Conservation (phyloP, 148 eudicot species). For the Diospyros kaki region DNA sequence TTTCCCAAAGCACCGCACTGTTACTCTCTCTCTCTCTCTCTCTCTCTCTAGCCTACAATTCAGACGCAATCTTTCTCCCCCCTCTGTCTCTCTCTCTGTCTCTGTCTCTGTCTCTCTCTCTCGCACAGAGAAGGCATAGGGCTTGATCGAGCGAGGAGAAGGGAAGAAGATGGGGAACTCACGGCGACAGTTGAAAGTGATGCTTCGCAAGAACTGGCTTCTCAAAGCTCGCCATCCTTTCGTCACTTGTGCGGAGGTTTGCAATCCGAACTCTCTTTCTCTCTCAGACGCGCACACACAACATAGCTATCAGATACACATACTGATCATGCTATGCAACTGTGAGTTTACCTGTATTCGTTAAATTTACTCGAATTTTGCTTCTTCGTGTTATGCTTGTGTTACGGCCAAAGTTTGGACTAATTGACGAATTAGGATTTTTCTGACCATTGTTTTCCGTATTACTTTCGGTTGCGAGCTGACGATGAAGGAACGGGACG, state of each 20-base stretch:
- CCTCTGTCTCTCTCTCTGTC: background rate
- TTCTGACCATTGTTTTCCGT: background rate
- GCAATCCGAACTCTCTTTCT: too few species aligned
- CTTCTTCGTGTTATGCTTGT: background rate
- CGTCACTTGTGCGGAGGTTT: constrained; percentile 76
- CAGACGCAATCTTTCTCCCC: background rate
- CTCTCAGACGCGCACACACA: background rate
- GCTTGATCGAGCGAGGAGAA: too few species aligned
- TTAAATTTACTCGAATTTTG: background rate
- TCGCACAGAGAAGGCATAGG: constrained; percentile 4
- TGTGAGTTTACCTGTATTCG: background rate
- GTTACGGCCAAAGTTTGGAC: background rate
- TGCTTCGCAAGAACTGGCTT: constrained; percentile 96
- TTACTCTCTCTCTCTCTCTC: background rate
- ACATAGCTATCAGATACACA: background rate
- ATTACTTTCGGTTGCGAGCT: background rate
- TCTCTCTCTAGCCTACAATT: background rate
- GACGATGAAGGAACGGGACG: background rate
- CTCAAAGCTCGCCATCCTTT: constrained; percentile 93
- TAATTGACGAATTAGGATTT: background rate
- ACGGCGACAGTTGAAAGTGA: constrained; percentile 67
- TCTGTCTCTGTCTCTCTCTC: background rate
- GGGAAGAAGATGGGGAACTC: constrained; percentile 34
- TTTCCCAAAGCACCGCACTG: background rate
- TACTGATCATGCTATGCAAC: background rate